A percentile compares a stretch with the other conserved stretches of the same genome.
These are phyloP conservation scores for Monilinia laxa DNA, from an alignment of 2,329 filamentous ascomycete genomes.

Conservation along the genomic window DNA sequence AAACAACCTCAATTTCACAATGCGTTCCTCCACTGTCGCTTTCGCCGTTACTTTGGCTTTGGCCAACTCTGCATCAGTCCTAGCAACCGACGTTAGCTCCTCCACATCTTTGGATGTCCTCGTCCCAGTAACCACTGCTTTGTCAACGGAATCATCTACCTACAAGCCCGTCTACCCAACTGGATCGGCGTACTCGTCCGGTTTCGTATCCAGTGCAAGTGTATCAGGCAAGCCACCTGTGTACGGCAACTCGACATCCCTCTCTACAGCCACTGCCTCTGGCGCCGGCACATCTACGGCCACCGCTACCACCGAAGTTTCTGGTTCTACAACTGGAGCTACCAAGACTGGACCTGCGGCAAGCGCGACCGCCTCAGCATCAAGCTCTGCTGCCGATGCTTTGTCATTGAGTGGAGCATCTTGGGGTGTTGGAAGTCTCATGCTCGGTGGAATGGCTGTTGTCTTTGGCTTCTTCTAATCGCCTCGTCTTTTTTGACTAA, in stretches of 20 bases:
- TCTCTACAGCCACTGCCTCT: constrained; percentile 9
- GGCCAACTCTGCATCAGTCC: constrained; percentile 15
- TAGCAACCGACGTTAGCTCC: constrained; percentile 8
- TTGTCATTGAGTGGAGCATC: constrained; percentile 5
- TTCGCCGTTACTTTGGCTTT: constrained; percentile 20
- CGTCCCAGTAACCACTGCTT: constrained; percentile 1
- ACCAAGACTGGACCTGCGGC: neutral
- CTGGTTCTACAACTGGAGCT: neutral
- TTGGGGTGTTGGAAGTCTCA: constrained; percentile 8
- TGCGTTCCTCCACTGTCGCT: constrained; percentile 23
- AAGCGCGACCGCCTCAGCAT: neutral
- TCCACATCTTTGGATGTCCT: neutral
- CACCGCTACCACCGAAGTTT: constrained; percentile 5
- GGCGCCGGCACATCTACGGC: constrained; percentile 12
- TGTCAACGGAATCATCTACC: neutral
- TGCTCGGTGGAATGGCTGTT: constrained; percentile 21
- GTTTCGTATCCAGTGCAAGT: neutral
- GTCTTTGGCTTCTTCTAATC: constrained; percentile 22
- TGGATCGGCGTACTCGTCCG: constrained; percentile 6
- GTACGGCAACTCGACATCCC: constrained; percentile 14
- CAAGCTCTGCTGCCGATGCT: constrained; percentile 1
- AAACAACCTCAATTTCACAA: constrained; percentile 14
- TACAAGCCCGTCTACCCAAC: constrained; percentile 1
- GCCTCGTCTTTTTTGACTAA: neutral
- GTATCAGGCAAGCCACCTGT: constrained; percentile 15